phyloP scores from a whole-genome alignment of 148 eudicot species.

The Polygonum maritimum region DNA sequence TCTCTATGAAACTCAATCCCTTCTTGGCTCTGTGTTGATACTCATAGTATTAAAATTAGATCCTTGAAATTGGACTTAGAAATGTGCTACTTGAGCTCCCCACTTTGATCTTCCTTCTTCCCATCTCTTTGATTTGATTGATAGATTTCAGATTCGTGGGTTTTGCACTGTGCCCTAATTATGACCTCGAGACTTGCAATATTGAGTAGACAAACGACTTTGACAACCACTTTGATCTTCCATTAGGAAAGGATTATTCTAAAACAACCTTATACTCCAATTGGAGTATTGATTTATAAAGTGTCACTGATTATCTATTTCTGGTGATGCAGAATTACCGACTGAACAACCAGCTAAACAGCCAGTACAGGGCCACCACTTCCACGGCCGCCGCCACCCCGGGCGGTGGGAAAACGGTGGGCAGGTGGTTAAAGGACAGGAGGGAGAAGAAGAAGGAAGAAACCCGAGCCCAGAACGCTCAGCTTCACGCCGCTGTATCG shows the following conservation, averaged over 20 bases:
- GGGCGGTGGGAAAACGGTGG: slow-evolving; percentile 78
- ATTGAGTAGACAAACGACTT: slow-evolving; percentile 1
- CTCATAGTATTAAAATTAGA: not conserved
- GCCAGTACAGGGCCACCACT: slow-evolving; percentile 40
- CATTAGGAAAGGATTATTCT: not conserved
- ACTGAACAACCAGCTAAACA: slow-evolving; percentile 36
- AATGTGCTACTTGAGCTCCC: not conserved
- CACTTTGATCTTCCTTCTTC: not conserved
- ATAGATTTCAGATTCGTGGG: slow-evolving; percentile 9
- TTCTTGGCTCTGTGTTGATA: slow-evolving; percentile 3
- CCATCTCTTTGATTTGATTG: slow-evolving; percentile 2
- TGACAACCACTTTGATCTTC: not conserved
- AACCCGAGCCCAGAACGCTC: slow-evolving; percentile 74
- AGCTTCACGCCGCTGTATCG: slow-evolving; percentile 80
- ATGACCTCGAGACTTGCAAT: slow-evolving; percentile 6
- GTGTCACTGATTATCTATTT: not conserved
- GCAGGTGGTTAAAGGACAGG: slow-evolving; percentile 90
- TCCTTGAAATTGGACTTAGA: not conserved
- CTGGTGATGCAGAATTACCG: slow-evolving; percentile 48
- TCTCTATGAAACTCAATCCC: not conserved
- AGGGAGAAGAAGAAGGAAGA: slow-evolving; percentile 93
- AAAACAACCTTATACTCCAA: not conserved
- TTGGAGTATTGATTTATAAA: not conserved
- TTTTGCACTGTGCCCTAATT: slow-evolving; percentile 10
- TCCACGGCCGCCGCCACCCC: slow-evolving; percentile 17